Evolutionary conservation across 2,329 filamentous ascomycete genomes (phyloP).

Genomic region (Aureobasidium subglaciale): DNA sequence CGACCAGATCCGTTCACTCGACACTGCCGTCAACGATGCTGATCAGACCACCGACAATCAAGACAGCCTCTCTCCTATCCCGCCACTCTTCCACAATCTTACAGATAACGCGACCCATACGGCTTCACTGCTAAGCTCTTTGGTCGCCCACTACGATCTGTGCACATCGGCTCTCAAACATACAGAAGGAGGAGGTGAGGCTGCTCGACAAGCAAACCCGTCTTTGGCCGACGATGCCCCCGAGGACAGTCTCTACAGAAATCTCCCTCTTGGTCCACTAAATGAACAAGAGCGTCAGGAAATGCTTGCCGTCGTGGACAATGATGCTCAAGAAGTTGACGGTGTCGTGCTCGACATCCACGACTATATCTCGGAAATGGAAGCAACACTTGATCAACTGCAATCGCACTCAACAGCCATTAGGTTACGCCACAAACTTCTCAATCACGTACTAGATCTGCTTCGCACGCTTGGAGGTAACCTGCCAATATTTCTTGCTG

Average conservation of each 20-base stretch:
- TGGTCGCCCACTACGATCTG: constrained; percentile 85
- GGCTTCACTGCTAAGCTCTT: constrained; percentile 69
- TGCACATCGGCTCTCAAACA: constrained; percentile 87
- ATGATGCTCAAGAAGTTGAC: constrained; percentile 59
- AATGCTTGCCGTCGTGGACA: constrained; percentile 72
- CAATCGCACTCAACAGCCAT: constrained; percentile 55
- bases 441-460: constrained; percentile 56
- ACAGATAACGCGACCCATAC: constrained; percentile 72
- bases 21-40: constrained; percentile 14
- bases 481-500: constrained; percentile 57
- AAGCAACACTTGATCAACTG: constrained; percentile 59
- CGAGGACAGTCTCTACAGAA: constrained; percentile 57
- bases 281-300: constrained; percentile 69
- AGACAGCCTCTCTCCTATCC: constrained; percentile 32
- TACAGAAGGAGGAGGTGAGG: constrained; percentile 58
- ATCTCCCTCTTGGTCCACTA: constrained; percentile 50
- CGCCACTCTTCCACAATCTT: constrained; percentile 46
- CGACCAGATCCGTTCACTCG: constrained; percentile 23
- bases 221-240: constrained; percentile 43
- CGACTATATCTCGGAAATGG: constrained; percentile 70
- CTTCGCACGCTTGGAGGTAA: constrained; percentile 62
- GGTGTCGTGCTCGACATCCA: constrained; percentile 62
- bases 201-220: constrained; percentile 32
- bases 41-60: constrained; percentile 27
- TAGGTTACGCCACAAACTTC: constrained; percentile 48